A percentile compares a stretch with the other conserved stretches of the same genome.
These are phyloP conservation scores for Trametes cingulata DNA, from an alignment of 768 basidiomycete species.

Conservation along the genomic window DNA sequence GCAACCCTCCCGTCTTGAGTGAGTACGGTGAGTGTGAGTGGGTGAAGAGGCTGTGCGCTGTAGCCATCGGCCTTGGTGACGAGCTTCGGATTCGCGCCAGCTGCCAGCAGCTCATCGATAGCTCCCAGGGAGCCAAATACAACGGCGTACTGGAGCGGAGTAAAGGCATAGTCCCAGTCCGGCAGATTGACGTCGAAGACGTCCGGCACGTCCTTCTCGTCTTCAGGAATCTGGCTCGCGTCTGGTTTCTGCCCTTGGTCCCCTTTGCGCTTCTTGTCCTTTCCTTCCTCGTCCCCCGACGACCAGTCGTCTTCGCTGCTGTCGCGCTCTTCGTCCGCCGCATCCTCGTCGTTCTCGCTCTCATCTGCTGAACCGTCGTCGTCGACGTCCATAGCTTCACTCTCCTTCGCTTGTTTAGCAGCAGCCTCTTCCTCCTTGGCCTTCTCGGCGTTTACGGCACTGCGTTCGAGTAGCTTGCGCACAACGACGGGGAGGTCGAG, in stretches of 20 bases:
- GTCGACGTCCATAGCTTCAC: constrained; percentile 21
- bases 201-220: constrained; percentile 50
- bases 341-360: not conserved
- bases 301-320: constrained; percentile 28
- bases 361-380: constrained; percentile 5
- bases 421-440: constrained; percentile 26
- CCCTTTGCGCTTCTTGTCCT: constrained; percentile 28
- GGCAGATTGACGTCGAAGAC: constrained; percentile 52
- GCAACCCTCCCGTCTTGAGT: constrained; percentile 28
- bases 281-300: constrained; percentile 38
- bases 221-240: constrained; percentile 47
- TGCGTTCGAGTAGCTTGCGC: constrained; percentile 52
- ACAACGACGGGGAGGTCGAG: constrained; percentile 43
- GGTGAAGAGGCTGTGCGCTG: constrained; percentile 19
- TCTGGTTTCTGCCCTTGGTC: constrained; percentile 27
- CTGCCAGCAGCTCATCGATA: constrained; percentile 47
- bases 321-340: constrained; percentile 18
- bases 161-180: constrained; percentile 62
- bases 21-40: constrained; percentile 31
- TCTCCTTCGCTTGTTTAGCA: constrained; percentile 16
- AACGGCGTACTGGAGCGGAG: constrained; percentile 53
- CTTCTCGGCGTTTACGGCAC: constrained; percentile 35
- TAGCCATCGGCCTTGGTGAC: constrained; percentile 6
- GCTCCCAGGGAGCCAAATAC: constrained; percentile 46
- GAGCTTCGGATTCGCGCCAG: constrained; percentile 43